Conservation (phyloP, 2,329 filamentous ascomycete genomes). For the Colletotrichum liaoningense region DNA sequence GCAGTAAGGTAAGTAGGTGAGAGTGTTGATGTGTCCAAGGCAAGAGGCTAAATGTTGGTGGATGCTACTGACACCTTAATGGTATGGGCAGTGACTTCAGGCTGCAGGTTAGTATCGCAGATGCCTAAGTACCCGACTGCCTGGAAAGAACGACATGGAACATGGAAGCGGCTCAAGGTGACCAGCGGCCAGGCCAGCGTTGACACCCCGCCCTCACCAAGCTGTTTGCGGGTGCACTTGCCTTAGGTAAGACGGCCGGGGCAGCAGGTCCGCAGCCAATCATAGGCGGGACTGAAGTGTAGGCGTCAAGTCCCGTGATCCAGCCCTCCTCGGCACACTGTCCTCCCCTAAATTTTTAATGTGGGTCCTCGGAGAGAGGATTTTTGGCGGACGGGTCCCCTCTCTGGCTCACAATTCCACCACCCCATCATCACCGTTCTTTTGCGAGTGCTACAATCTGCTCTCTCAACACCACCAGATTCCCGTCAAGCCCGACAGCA, state of each 20-base stretch:
- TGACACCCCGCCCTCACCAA: constrained; percentile 22
- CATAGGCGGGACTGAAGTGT: neutral
- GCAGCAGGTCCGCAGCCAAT: neutral
- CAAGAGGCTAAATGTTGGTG: neutral
- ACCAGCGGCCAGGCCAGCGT: neutral
- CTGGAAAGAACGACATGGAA: constrained; percentile 8
- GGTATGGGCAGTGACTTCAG: neutral
- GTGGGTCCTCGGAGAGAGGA: constrained; percentile 10
- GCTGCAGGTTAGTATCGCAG: constrained; percentile 13
- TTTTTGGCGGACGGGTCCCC: constrained; percentile 6
- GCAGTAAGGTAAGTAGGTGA: neutral
- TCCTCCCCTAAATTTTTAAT: neutral
- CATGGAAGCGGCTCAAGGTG: neutral
- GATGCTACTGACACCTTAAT: neutral
- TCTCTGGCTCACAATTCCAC: constrained; percentile 55
- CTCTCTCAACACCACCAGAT: constrained; percentile 58
- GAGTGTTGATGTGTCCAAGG: neutral
- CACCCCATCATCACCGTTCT: constrained; percentile 56
- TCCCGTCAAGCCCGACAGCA: constrained; percentile 59
- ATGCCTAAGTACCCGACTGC: constrained; percentile 10
- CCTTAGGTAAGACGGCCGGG: neutral
- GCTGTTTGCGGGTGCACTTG: constrained; percentile 6
- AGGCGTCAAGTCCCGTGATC: neutral
- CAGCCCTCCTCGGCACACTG: neutral
- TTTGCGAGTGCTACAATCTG: constrained; percentile 63